Evolutionary conservation across 2,329 filamentous ascomycete species (phyloP).

Genomic region (Exophiala phaeomuriformis): DNA sequence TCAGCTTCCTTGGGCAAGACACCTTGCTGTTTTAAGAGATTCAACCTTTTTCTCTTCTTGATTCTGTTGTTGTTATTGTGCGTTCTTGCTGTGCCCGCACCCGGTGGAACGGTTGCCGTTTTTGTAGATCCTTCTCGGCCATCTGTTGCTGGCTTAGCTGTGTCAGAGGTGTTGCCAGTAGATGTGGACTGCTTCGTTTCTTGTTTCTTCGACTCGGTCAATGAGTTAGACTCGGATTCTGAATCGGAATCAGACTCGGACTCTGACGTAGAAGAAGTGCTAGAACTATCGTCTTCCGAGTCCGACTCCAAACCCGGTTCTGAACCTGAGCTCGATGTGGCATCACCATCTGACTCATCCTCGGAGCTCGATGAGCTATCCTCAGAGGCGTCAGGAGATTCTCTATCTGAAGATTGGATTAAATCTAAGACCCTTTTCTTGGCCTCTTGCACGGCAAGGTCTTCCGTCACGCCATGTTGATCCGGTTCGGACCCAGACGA

Average conservation of each 20-base stretch:
- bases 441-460: slow-evolving; percentile 40
- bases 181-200: not conserved
- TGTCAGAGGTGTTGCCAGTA: not conserved
- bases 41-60: slow-evolving; percentile 44
- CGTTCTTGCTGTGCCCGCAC: slow-evolving; percentile 46
- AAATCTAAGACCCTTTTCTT: slow-evolving; percentile 32
- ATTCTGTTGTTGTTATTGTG: slow-evolving; percentile 50
- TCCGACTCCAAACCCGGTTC: slow-evolving; percentile 29
- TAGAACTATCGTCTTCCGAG: slow-evolving; percentile 10
- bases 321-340: slow-evolving; percentile 8
- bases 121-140: slow-evolving; percentile 8
- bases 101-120: slow-evolving; percentile 34
- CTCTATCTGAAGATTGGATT: slow-evolving; percentile 12
- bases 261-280: slow-evolving; percentile 29
- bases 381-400: slow-evolving; percentile 16
- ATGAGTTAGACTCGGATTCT: slow-evolving; percentile 39
- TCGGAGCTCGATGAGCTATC: not conserved
- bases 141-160: slow-evolving; percentile 4
- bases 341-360: not conserved
- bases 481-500: slow-evolving; percentile 25
- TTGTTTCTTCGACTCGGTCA: slow-evolving; percentile 9
- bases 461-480: slow-evolving; percentile 38
- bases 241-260: slow-evolving; percentile 33
- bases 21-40: slow-evolving; percentile 48
- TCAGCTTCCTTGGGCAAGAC: slow-evolving; percentile 46